Evolutionary conservation across 1,284 basidiomycete species (phyloP).

Genomic region (Athelia sp.): DNA sequence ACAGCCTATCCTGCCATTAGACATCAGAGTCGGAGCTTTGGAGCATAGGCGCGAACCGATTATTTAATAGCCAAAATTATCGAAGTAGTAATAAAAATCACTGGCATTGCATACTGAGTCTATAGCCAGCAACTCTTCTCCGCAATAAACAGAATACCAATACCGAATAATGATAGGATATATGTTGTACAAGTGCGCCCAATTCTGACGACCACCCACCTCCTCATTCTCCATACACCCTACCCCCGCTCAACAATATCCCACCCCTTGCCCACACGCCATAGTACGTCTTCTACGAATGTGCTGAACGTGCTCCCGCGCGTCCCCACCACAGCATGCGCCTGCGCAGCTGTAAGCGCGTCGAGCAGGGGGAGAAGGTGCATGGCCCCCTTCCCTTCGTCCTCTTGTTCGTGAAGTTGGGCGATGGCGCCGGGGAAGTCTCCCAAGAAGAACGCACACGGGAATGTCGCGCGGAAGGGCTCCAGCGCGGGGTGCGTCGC

Average conservation of each 20-base stretch:
- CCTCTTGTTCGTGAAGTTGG: slow-evolving; percentile 45
- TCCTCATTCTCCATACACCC: too few relatives aligned
- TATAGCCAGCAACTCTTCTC: too few relatives aligned
- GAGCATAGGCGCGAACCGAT: too few relatives aligned
- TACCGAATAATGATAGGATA: too few relatives aligned
- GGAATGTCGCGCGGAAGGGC: slow-evolving; percentile 54
- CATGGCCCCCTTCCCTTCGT: slow-evolving; percentile 34
- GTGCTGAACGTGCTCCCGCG: slow-evolving; percentile 69
- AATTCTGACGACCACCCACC: too few relatives aligned
- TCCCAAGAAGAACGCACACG: slow-evolving; percentile 61
- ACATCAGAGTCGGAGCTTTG: too few relatives aligned
- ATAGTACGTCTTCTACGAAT: slow-evolving; percentile 63
- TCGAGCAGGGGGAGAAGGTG: slow-evolving; percentile 65
- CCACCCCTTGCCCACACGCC: slow-evolving; percentile 52
- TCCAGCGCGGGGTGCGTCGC: slow-evolving; percentile 38
- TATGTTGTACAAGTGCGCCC: too few relatives aligned
- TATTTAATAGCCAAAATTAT: too few relatives aligned
- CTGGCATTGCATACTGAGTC: too few relatives aligned
- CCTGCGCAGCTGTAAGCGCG: slow-evolving; percentile 59
- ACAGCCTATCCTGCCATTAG: too few relatives aligned
- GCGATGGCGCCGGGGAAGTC: slow-evolving; percentile 44
- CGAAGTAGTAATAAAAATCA: too few relatives aligned
- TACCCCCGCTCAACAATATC: slow-evolving; percentile 52
- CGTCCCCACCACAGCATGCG: slow-evolving; percentile 57
- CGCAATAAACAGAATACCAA: too few relatives aligned